phyloP scores from a whole-genome alignment of 1,139 yeast species.

The Blastobotrys buckinghamii region DNA sequence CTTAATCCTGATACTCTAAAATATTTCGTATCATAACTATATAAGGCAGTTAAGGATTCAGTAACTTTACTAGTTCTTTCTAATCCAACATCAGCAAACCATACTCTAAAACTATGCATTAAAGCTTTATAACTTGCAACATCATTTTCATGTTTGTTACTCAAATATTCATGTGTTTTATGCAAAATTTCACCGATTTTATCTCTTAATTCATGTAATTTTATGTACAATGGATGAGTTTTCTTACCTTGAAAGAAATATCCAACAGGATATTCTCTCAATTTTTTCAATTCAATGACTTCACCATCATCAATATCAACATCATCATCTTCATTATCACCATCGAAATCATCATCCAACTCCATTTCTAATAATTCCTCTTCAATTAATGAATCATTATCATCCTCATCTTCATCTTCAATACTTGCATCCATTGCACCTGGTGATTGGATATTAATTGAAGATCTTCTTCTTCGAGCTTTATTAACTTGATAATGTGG shows the following conservation, averaged over 20 bases:
- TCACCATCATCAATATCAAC: slow-evolving; percentile 40
- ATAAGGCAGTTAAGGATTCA: slow-evolving; percentile 41
- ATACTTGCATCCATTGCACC: slow-evolving; percentile 15
- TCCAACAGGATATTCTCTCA: slow-evolving; percentile 37
- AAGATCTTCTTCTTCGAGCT: background rate
- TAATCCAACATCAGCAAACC: slow-evolving; percentile 81
- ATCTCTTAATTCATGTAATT: slow-evolving; percentile 57
- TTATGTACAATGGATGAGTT: slow-evolving; percentile 46
- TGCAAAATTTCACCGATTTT: slow-evolving; percentile 66
- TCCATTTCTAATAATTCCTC: slow-evolving; percentile 17
- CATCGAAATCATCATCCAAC: slow-evolving; percentile 29
- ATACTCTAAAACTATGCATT: slow-evolving; percentile 62
- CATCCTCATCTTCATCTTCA: slow-evolving; percentile 30
- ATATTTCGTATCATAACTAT: slow-evolving; percentile 42
- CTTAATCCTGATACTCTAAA: slow-evolving; percentile 47
- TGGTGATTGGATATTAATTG: background rate
- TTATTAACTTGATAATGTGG: slow-evolving; percentile 37
- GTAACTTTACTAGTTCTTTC: slow-evolving; percentile 61
- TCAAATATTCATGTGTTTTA: slow-evolving; percentile 46
- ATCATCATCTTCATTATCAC: slow-evolving; percentile 33
- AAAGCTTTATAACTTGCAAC: slow-evolving; percentile 62
- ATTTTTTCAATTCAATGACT: slow-evolving; percentile 27
- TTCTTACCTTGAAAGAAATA: slow-evolving; percentile 44
- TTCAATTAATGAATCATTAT: slow-evolving; percentile 25
- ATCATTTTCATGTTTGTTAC: slow-evolving; percentile 53